Percentiles rank a stretch among this genome's conserved stretches.
phyloP scores from a whole-genome alignment of 768 basidiomycete genomes.

The Candolleomyces aberdarensis region DNA sequence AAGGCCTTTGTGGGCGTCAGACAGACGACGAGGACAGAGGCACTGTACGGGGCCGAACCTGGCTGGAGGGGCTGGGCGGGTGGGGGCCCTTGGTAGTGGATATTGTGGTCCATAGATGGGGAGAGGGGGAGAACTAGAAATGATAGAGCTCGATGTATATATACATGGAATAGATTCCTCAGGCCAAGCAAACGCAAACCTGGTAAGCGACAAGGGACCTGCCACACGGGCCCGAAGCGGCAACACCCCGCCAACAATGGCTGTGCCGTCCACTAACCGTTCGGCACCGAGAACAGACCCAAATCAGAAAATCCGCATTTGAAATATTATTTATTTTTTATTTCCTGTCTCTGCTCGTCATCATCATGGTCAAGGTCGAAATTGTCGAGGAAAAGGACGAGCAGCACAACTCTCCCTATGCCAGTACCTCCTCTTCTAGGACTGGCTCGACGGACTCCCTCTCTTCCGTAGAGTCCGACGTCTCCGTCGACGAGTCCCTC shows the following conservation, averaged over 20 bases:
- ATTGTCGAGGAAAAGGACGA: constrained; percentile 82
- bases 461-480: constrained; percentile 73
- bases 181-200: constrained; percentile 23
- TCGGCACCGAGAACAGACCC: not conserved
- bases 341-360: constrained; percentile 13
- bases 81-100: constrained; percentile 22
- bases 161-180: constrained; percentile 18
- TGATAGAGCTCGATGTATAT: constrained; percentile 30
- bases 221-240: not conserved
- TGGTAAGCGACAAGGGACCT: constrained; percentile 4
- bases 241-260: not conserved
- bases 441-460: constrained; percentile 72
- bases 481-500: constrained; percentile 74
- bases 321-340: constrained; percentile 14
- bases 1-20: constrained; percentile 42
- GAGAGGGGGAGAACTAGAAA: constrained; percentile 19
- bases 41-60: constrained; percentile 24
- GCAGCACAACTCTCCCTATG: constrained; percentile 58
- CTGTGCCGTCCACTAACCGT: not conserved
- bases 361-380: constrained; percentile 88
- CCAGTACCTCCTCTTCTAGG: constrained; percentile 70
- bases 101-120: constrained; percentile 33
- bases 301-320: constrained; percentile 2
- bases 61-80: constrained; percentile 24
- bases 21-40: constrained; percentile 11